Base-by-base conservation (phyloP, 805 yeast genomes). In the Diddensiella transvaalensis region DNA sequence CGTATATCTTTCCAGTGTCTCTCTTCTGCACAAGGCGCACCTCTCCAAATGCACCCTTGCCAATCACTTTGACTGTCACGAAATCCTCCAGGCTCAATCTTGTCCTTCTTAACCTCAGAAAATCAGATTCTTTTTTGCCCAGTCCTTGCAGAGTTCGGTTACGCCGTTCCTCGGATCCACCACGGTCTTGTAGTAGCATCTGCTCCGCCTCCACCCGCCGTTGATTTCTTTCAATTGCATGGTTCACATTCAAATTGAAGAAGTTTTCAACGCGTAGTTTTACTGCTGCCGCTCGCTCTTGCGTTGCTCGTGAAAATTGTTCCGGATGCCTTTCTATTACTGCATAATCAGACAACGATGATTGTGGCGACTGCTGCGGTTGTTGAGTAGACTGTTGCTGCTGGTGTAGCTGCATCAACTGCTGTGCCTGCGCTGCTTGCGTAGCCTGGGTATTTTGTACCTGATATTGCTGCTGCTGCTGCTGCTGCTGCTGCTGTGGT, bases 11-110 rank as follows among this genome's bases (percentile, higher is more conserved):
- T 46, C 96, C 96, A 0, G 93, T 85, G 67, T 93, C 99, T 46
- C 73, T 76, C 72, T 90, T 91, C 63, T 93, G 97, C 11, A 93
- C 98, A 46, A 93, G 73, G 53, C 97, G 78, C 30, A 93, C 99
- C 63, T 89, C 97, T 53, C 99, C 99, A 71, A 93, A 93, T 0
- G 99, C 96, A 54, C 99, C 99, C 65, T 93, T 93, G 43, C 99
- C 99, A 55, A 81, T 78, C 30, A 85, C 96, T 67, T 88, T 88
- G 47, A 89, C 95, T 1, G 96, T 89, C 50, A 74, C 78, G 68
- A 89, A 87, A 68, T 89, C 97, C 36, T 85, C 93, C 38, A 88
- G 71, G 1, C 88, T 77, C 46, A 89, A 72, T 61, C 89, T 78
- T 0, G 96, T 89, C 65, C 97, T 78, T 57, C 96, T 73, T 47